A percentile compares a stretch with the other conserved stretches of the same genome.
phyloP scores from a whole-genome alignment of 2,329 filamentous ascomycete genomes.

The Xylariaceae sp. region DNA sequence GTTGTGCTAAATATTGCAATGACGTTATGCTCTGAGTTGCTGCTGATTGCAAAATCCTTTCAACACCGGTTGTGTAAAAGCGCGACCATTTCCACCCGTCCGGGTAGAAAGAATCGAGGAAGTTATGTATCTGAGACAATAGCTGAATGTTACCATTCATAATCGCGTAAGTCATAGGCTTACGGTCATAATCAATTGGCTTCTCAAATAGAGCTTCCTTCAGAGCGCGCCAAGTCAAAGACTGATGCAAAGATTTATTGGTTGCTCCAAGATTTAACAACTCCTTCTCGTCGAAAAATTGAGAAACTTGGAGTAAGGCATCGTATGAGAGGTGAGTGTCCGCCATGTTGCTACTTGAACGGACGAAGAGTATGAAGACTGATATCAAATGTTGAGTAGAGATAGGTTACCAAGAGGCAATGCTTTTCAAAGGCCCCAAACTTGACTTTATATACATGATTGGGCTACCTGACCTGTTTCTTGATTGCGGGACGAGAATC shows the following conservation, averaged over 20 bases:
- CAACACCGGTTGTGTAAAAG: not conserved
- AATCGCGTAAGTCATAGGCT: constrained; percentile 6
- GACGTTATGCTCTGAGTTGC: not conserved
- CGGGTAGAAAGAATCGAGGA: not conserved
- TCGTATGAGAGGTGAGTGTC: not conserved
- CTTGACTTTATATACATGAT: too few species aligned
- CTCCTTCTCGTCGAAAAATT: not conserved
- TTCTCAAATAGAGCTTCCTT: not conserved
- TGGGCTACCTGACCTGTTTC: too few species aligned
- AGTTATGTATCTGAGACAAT: not conserved
- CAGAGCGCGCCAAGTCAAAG: not conserved
- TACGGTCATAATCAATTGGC: not conserved
- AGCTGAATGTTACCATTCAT: not conserved
- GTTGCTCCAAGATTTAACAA: not conserved
- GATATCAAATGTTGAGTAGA: too few species aligned
- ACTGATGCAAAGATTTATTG: not conserved
- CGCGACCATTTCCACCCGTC: constrained; percentile 5
- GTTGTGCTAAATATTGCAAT: not conserved
- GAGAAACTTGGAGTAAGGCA: not conserved
- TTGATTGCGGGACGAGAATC: too few species aligned
- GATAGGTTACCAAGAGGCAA: too few species aligned
- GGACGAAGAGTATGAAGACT: not conserved
- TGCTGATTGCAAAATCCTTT: not conserved
- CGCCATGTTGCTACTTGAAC: not conserved
- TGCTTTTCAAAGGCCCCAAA: too few species aligned